Base-by-base conservation (phyloP, 164 flowering plant genomes). In the Stephania japonica region DNA sequence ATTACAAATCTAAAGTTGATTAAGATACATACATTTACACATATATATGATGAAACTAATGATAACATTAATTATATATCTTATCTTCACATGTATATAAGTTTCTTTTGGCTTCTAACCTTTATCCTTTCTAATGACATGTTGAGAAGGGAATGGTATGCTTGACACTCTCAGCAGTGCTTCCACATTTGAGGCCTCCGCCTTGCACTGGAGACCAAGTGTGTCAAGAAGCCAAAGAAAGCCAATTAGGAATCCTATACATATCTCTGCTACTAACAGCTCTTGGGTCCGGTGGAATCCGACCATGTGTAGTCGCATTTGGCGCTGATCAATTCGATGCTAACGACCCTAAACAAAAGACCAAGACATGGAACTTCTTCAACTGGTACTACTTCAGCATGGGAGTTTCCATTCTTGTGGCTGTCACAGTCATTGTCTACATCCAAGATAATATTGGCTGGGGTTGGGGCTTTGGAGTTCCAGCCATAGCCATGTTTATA, bases 351-450 rank as follows among this genome's bases (percentile, higher is more conserved):
- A 70, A 47, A 5, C 77, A 75, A 49, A 75, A 70, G 27, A 65
- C 69, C 14, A 64, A 47, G 27, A 75, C 73, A 14, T 75, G 73
- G 77, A 75, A 32, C 25, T 75, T 70, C 73, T 75, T 75, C 73
- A 75, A 75, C 27, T 75, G 77, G 77, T 75, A 75, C 38, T 75
- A 75, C 42, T 75, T 75, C 61, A 19, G 50, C 69, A 75, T 75
- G 77, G 77, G 76, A 1, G 68, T 69, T 18, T 61, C 76, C 0
- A 69, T 68, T 18, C 76, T 75, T 1, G 43, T 69, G 1, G 76
- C 76, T 4, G 76, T 75, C 11, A 75, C 76, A 1, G 76, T 75
- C 13, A 61, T 75, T 44, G 76, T 75, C 0, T 75, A 75, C 42
- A 68, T 75, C 19, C 76, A 75, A 56, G 76, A 75, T 8, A 68